Percentiles rank a stretch among this genome's conserved stretches.
phyloP scores from a whole-genome alignment of 345 rosid genomes.

The Eucalyptus melliodora region DNA sequence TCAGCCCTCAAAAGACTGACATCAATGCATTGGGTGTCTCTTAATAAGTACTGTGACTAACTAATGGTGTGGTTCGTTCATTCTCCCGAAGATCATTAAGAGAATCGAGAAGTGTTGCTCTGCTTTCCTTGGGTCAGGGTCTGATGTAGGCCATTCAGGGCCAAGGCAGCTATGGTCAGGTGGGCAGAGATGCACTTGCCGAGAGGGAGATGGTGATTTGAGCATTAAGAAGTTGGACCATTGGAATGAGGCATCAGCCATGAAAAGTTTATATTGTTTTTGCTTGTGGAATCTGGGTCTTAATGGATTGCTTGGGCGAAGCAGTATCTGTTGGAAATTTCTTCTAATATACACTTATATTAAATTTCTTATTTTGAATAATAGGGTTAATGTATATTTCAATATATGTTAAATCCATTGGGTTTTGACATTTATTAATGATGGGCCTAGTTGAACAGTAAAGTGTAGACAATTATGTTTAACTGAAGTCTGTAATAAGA shows the following conservation, averaged over 20 bases:
- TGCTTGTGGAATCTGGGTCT: neutral
- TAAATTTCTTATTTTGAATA: too few species aligned
- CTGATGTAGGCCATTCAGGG: neutral
- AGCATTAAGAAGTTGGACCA: neutral
- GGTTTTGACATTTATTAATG: too few species aligned
- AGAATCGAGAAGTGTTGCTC: neutral
- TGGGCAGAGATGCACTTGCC: neutral
- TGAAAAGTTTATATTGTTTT: too few species aligned
- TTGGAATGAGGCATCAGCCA: neutral
- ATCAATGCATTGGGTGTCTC: neutral
- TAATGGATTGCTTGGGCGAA: neutral
- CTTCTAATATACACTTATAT: too few species aligned
- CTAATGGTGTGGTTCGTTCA: neutral
- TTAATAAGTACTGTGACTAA: neutral
- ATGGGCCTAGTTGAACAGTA: too few species aligned
- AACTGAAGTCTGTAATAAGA: too few species aligned
- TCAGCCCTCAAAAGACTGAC: neutral
- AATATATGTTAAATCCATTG: too few species aligned
- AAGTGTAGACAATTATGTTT: too few species aligned
- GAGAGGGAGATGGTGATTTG: neutral
- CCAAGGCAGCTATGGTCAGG: neutral
- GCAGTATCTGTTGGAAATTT: too few species aligned
- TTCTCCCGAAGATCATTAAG: neutral
- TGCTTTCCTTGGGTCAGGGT: neutral
- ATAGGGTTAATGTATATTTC: too few species aligned